Evolutionary conservation across 2,329 filamentous ascomycete species (phyloP).

Genomic region (Zymoseptoria tritici): DNA sequence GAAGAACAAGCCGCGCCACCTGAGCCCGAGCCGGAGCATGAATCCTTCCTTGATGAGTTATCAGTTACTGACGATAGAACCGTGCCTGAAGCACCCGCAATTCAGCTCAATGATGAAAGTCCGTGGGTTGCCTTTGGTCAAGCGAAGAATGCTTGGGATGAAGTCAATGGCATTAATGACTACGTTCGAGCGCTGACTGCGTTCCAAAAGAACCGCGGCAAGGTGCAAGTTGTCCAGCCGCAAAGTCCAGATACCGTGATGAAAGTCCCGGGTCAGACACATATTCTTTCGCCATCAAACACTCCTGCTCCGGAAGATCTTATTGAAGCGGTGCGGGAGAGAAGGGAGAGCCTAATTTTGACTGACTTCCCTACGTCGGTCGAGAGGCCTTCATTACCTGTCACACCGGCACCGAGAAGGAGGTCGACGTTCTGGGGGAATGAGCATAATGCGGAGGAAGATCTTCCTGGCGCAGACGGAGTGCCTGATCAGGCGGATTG

Average conservation of each 20-base stretch:
- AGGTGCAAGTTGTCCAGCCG: conserved; percentile 21
- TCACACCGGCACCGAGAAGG: conserved; percentile 76
- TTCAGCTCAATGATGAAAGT: conserved; percentile 44
- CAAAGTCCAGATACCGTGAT: conserved; percentile 6
- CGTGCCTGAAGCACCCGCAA: conserved; percentile 38
- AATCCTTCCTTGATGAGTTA: conserved; percentile 22
- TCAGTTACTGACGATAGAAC: conserved; percentile 19
- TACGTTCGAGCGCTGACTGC: conserved; percentile 68
- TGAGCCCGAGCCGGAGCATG: conserved; percentile 13
- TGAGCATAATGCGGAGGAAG: conserved; percentile 48
- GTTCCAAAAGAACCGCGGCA: conserved; percentile 53
- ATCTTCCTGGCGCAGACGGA: conserved; percentile 68
- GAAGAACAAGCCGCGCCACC: conserved; percentile 32
- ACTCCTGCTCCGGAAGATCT: conserved; percentile 21
- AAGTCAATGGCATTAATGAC: conserved; percentile 74
- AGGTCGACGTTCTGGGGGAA: conserved; percentile 61
- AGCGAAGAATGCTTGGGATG: conserved; percentile 81
- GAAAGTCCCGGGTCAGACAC: conserved; percentile 6
- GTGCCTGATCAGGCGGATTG: conserved; percentile 85
- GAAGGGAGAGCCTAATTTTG: conserved; percentile 56
- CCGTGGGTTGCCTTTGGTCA: conserved; percentile 65
- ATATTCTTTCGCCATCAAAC: conserved; percentile 20
- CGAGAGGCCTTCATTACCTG: conserved; percentile 80
- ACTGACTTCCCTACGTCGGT: conserved; percentile 80
- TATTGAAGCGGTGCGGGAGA: conserved; percentile 24